phyloP scores from a whole-genome alignment of 192 early-diverging fungal genomes.

The Backusella tuberculispora region DNA sequence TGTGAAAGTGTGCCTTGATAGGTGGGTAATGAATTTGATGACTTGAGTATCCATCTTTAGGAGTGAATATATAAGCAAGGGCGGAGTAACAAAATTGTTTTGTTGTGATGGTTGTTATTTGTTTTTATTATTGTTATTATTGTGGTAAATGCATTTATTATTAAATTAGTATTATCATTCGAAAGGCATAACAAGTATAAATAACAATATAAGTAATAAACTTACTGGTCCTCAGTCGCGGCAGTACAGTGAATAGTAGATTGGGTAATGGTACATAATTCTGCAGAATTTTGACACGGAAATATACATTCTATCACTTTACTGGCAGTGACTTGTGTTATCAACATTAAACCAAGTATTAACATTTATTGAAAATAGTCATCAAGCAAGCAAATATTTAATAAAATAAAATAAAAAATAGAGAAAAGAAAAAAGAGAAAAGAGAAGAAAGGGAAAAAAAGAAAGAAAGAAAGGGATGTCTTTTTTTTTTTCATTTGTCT shows the following conservation, averaged over 20 bases:
- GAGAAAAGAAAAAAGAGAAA: background rate
- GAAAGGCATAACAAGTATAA: background rate
- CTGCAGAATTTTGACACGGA: constrained; percentile 13
- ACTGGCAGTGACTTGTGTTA: constrained; percentile 4
- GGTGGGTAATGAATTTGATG: background rate
- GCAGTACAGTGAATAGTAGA: background rate
- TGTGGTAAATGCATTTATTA: background rate
- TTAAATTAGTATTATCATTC: background rate
- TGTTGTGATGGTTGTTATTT: background rate
- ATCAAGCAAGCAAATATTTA: background rate
- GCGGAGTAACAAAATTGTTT: background rate
- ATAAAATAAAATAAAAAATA: background rate
- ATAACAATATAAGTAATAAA: background rate
- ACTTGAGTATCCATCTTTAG: background rate
- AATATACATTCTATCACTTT: constrained; percentile 13
- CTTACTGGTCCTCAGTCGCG: background rate
- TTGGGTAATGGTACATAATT: constrained; percentile 1
- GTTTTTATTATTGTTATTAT: background rate
- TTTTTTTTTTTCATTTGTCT: constrained; percentile 12
- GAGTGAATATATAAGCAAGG: background rate
- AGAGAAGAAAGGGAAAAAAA: background rate
- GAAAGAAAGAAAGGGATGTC: background rate
- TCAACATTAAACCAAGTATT: background rate
- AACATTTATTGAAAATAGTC: constrained; percentile 1
- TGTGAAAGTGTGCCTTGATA: constrained; percentile 1